Evolutionary conservation across 129 eudicot genomes (phyloP), one percentile per base, ranked within the genome.

Genomic region (Pittosporum tobira): DNA sequence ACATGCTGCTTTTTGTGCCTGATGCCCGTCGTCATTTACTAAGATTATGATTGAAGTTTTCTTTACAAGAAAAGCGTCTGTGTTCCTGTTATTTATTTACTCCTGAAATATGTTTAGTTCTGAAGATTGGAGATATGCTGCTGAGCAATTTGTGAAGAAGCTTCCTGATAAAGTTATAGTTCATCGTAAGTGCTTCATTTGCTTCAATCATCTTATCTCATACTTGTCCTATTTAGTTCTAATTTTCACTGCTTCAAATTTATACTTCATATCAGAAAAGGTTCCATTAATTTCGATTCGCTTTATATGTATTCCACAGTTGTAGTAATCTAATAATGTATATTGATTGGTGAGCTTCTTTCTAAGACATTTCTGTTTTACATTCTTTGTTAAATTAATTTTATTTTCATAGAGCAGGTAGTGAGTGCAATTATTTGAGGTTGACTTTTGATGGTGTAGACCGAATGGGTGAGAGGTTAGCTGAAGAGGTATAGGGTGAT

Each of bases 381-480:
- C 27, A 45, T 51, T 2, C 63, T 14, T 67, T 64, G 29, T 22
- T 48, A 19, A 49, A 28, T 49, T 49, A 16, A 49, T 21, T 55
- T 63, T 42, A 56, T 38, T 2, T 58, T 48, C 31, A 48, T 57
- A 52, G 73, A 65, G 75, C 85, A 89, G 97, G 97, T 59, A 89
- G 97, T 73, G 84, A 79, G 67, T 70, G 80, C 79, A 89, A 89
- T 71, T 69, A 81, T 27, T 73, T 81, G 26, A 80, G 61, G 77
- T 77, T 89, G 88, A 85, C 97, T 62, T 89, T 89, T 66, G 97
- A 89, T 77, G 97, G 97, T 20, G 97, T 89, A 53, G 97, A 89
- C 67, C 68, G 71, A 43, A 89, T 85, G 97, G 97, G 95, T 15
- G 93, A 85, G 74, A 79, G 97, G 76, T 75, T 89, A 53, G 94